Percentiles rank a stretch among this genome's conserved stretches.
phyloP scores from a whole-genome alignment of 129 eudicot species.

The Pittosporum tobira region DNA sequence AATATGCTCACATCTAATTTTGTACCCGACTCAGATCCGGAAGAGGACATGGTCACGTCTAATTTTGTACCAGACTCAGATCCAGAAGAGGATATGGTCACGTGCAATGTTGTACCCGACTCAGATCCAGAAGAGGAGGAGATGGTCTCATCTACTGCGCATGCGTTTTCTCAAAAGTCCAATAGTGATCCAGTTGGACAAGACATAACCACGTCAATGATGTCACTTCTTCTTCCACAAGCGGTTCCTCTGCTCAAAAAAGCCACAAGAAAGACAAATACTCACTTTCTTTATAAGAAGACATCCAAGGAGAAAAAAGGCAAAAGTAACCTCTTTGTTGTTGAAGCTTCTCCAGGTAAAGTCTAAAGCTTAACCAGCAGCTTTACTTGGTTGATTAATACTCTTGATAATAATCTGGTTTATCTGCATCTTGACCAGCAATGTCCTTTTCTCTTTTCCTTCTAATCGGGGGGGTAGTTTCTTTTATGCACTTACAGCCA shows the following conservation, averaged over 20 bases:
- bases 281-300: conserved; percentile 12
- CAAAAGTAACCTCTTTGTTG: conserved; percentile 7
- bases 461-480: conserved; percentile 6
- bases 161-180: conserved; percentile 42
- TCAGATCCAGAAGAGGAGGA: conserved; percentile 53
- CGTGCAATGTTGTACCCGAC: conserved; percentile 32
- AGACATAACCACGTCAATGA: conserved; percentile 75
- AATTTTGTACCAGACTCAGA: too few relatives aligned
- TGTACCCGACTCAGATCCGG: too few relatives aligned
- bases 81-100: too few relatives aligned
- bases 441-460: conserved; percentile 7
- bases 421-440: conserved; percentile 7
- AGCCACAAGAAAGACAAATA: conserved; percentile 69
- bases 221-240: conserved; percentile 74
- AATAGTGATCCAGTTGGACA: conserved; percentile 57
- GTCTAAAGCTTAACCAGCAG: conserved; percentile 3
- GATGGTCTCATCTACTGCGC: conserved; percentile 18
- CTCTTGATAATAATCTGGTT: not conserved
- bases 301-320: conserved; percentile 21
- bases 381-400: not conserved
- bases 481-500: conserved; percentile 34
- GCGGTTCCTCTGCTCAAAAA: conserved; percentile 82
- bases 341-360: conserved; percentile 38
- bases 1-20: too few relatives aligned
- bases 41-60: too few relatives aligned